Conservation (phyloP, 1,284 basidiomycete species). For the Ceratobasidium sp. region DNA sequence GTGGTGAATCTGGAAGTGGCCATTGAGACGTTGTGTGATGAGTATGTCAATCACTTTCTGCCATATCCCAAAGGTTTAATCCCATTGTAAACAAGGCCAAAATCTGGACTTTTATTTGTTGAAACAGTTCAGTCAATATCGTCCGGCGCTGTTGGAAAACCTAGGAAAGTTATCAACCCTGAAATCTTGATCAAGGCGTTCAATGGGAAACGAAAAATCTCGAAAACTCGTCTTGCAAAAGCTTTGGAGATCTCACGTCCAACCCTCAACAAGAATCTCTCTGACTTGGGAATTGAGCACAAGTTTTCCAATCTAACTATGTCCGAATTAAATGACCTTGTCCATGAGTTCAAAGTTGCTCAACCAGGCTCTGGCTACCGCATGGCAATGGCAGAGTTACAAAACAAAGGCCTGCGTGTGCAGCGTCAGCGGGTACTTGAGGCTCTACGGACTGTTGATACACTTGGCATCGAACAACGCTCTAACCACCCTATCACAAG, state of each 20-base stretch:
- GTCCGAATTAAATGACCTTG: not conserved
- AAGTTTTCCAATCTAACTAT: not conserved
- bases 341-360: not conserved
- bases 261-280: not conserved
- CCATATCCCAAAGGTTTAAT: not conserved
- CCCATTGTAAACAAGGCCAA: not conserved
- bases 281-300: not conserved
- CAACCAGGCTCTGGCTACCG: not conserved
- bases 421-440: not conserved
- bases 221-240: not conserved
- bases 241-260: not conserved
- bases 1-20: not conserved
- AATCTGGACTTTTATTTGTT: not conserved
- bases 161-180: not conserved
- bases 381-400: not conserved
- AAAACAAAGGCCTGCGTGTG: not conserved
- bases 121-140: not conserved
- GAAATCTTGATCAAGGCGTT: not conserved
- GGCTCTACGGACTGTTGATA: not conserved
- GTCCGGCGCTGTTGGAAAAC: not conserved
- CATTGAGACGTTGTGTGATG: not conserved
- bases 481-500: not conserved
- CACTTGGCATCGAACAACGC: not conserved
- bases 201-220: not conserved
- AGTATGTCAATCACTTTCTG: not conserved